These are phyloP conservation scores for Aristolochia fimbriata DNA, from an alignment of 164 flowering plant species.

Conservation along the genomic window DNA sequence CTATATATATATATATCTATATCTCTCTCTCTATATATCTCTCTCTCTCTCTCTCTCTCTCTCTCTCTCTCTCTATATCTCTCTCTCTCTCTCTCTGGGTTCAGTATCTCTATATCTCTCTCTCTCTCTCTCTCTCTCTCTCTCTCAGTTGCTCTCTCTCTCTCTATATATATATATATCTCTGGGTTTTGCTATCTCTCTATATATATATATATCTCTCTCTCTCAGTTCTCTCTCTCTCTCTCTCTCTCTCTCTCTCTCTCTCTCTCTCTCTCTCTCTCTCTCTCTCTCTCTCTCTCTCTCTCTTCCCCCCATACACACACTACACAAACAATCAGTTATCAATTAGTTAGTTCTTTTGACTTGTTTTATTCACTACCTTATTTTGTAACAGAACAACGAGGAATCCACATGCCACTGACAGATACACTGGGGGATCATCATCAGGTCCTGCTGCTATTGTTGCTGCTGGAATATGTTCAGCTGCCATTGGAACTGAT, in stretches of 20 bases:
- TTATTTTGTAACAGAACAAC: slow-evolving; percentile 44
- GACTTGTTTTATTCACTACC: neutral
- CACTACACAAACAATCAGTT: too few relatives aligned
- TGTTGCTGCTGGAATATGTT: slow-evolving; percentile 87
- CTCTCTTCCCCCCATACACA: too few relatives aligned
- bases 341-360: neutral
- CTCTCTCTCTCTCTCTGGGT: neutral
- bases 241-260: neutral
- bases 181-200: slow-evolving; percentile 1
- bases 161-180: too few relatives aligned
- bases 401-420: slow-evolving; percentile 78
- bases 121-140: neutral
- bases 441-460: slow-evolving; percentile 96
- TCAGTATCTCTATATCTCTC: too few relatives aligned
- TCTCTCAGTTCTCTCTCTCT: neutral
- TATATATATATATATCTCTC: too few relatives aligned
- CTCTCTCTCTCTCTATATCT: neutral
- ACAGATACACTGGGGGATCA: slow-evolving; percentile 96
- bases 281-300: neutral
- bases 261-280: neutral
- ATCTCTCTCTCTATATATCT: neutral
- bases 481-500: slow-evolving; percentile 94
- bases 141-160: neutral
- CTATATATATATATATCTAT: too few relatives aligned
- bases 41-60: neutral